Base-by-base conservation (phyloP, 441 rosid species). In the Euphorbia corollata region DNA sequence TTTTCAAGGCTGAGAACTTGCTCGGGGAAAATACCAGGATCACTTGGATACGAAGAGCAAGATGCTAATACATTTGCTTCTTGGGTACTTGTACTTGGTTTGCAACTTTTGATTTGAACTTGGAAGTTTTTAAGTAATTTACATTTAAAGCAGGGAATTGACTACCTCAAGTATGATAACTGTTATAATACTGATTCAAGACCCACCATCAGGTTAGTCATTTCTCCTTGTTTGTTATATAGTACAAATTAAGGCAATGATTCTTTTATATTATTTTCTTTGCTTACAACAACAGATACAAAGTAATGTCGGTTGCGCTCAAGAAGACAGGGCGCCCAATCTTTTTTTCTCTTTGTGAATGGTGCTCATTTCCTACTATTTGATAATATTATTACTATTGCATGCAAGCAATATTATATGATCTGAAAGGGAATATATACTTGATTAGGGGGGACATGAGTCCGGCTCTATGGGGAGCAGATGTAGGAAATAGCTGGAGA, bases 91-190 rank as follows among this genome's bases (percentile, higher is more conserved):
- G 12, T 16, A 1, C 32, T 27, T 27, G 32, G 4, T 27, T 27
- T 27, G 32, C 32, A 27, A 27, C 32, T 27, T 27, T 27, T 27
- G 32, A 27, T 27, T 27, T 27, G 32, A 27, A 27, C 1, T 27
- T 27, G 32, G 4, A 27, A 27, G 32, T 27, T 27, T n/a, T 27
- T 4, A 27, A 27, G 32, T 27, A 27, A 27, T 27, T 47, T 4
- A 3, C 51, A 38, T 8, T 38, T 5, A 38, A 38, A 38, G 5
- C 71, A 78, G 87, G 87, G 82, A 15, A 76, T 81, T 22, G 85
- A 81, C 68, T 83, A 75, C 71, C 54, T 83, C 73, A 83, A 83
- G 79, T 81, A 83, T 63, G 85, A 81, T 61, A 79, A 83, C 58
- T 83, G 83, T 43, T 72, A 72, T 34, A 74, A 72, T 9, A 75